Conservation (phyloP, 148 eudicot genomes). For the Polygonum aviculare region DNA sequence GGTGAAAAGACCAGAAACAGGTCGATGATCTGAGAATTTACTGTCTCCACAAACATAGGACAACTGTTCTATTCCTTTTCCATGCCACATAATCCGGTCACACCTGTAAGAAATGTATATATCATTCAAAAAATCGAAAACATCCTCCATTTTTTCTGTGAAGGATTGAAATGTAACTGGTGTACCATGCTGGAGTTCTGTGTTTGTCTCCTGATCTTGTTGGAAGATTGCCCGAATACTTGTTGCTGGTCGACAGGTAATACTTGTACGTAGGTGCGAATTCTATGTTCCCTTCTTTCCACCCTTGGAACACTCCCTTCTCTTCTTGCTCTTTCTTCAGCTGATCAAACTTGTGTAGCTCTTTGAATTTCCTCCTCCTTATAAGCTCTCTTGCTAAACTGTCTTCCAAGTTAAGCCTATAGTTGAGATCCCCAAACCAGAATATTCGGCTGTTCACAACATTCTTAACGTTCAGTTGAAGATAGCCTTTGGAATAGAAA, state of each 20-base stretch:
- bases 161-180: background rate
- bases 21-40: constrained; percentile 91
- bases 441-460: constrained; percentile 43
- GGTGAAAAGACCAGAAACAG: constrained; percentile 74
- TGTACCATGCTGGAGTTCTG: constrained; percentile 64
- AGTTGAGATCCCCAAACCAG: constrained; percentile 72
- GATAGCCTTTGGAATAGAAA: background rate
- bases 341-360: constrained; percentile 52
- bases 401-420: constrained; percentile 44
- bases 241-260: constrained; percentile 39
- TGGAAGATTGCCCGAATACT: constrained; percentile 42
- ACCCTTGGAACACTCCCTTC: constrained; percentile 58
- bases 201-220: constrained; percentile 49
- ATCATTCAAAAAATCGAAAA: background rate
- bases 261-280: constrained; percentile 67
- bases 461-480: background rate
- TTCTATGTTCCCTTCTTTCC: constrained; percentile 52
- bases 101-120: constrained; percentile 41
- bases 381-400: constrained; percentile 44
- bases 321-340: constrained; percentile 37
- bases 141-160: background rate
- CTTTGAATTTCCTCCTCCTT: constrained; percentile 32
- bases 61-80: constrained; percentile 71
- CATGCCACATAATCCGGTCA: constrained; percentile 88
- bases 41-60: constrained; percentile 70